Evolutionary conservation across 2,329 filamentous ascomycete genomes (phyloP).

Genomic region (Cladosporium austrohemisphaericum): DNA sequence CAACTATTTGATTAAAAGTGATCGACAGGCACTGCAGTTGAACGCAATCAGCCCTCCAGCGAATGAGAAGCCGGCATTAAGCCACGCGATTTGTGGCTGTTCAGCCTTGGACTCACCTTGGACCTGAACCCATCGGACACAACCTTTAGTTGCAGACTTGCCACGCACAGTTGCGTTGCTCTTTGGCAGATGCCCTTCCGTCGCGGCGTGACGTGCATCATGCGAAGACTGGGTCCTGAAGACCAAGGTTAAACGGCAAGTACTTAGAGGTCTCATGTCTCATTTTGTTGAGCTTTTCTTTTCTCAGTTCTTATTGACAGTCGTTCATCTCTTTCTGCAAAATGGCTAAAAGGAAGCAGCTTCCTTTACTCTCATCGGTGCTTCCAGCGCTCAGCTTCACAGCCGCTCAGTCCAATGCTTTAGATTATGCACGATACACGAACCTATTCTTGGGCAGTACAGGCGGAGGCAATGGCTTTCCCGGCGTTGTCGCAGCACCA

Average conservation of each 20-base stretch:
- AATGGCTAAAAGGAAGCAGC: not conserved
- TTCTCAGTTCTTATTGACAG: no score
- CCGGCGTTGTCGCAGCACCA: conserved; percentile 35
- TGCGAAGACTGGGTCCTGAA: no score
- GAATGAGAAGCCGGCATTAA: conserved; percentile 3
- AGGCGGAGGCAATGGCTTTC: conserved; percentile 41
- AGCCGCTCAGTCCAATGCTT: not conserved
- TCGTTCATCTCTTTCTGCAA: not conserved
- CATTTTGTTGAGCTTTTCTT: not conserved
- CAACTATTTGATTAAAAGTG: not conserved
- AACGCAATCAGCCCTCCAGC: not conserved
- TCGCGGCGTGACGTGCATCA: not conserved
- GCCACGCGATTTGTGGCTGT: conserved; percentile 6
- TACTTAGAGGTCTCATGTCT: not conserved
- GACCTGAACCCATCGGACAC: not conserved
- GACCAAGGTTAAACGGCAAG: not conserved
- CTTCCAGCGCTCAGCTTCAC: not conserved
- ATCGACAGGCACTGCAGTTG: conserved; percentile 9
- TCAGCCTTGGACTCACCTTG: conserved; percentile 2
- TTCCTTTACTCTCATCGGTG: not conserved
- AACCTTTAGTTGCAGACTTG: no score
- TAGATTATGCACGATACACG: conserved; percentile 6
- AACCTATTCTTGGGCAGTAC: conserved; percentile 36
- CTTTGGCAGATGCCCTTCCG: not conserved
- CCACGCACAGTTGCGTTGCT: not conserved